Evolutionary conservation across 768 basidiomycete genomes (phyloP), one percentile per base, ranked within the genome.

Genomic region (Lentinula edodes): DNA sequence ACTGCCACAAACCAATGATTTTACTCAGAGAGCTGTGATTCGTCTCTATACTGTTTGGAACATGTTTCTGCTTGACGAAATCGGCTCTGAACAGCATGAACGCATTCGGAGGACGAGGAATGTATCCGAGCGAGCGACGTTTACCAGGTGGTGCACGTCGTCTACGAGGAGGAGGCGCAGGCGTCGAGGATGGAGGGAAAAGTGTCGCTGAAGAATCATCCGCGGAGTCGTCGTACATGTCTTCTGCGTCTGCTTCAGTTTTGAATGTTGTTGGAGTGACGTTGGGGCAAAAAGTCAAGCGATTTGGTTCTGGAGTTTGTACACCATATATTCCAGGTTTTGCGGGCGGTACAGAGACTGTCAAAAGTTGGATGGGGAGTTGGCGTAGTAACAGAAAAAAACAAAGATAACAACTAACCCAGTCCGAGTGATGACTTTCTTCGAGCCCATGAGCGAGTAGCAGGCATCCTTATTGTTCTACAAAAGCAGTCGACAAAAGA

Each of bases 61-160:
- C 89, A 66, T 91, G 89, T 66, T 89, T 88, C 67, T 83, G 87
- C 67, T 87, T 80, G 64, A 91, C 88, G 73, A 91, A 91, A 53
- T 89, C 87, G 3, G 89, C 89, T 60, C 90, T 84, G 78, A 92
- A 93, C 65, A 93, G 81, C 78, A 93, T 93, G 77, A 92, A 93
- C 8, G 90, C 90, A 63, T 93, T 93, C 5, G 90, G 88, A 0
- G 90, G 90, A 20, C 90, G 83, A 2, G 90, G 90, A 53, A 93
- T 89, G 69, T 93, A 89, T 13, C 75, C 84, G 62, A 73, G 80
- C 64, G 75, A 77, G 56, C 81, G 79, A 52, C 85, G 81, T 75
- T 86, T 89, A 62, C 83, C 84, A 0, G 84, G 85, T 1, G 85
- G 85, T 2, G 70, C 74, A 0, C 85, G 81, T 64, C 81, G 75